Percentiles rank a stretch among this genome's conserved stretches.
Evolutionary conservation across 192 early-diverging fungal species (phyloP).

Genomic region (Podila horticola): DNA sequence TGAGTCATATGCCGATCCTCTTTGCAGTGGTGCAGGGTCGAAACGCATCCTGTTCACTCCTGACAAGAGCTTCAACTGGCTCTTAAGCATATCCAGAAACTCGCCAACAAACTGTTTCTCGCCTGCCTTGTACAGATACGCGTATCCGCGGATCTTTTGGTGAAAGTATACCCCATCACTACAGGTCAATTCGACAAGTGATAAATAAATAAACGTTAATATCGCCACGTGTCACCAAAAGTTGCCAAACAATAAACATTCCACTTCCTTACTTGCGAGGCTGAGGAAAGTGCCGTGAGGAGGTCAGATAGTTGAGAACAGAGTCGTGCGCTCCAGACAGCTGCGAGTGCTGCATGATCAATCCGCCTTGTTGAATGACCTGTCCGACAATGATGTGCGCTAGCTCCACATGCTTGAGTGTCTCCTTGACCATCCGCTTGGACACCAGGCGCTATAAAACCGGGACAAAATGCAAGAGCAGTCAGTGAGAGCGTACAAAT

Average conservation of each 20-base stretch:
- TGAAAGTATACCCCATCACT: conserved; percentile 27
- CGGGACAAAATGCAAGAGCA: background rate
- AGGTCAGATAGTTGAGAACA: conserved; percentile 29
- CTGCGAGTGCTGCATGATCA: conserved; percentile 19
- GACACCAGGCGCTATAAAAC: conserved; percentile 20
- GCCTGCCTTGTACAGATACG: conserved; percentile 25
- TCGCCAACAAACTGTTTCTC: conserved; percentile 32
- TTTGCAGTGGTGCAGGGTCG: background rate
- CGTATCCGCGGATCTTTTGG: conserved; percentile 36
- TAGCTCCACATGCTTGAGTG: conserved; percentile 10
- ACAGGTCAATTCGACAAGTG: background rate
- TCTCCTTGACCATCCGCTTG: conserved; percentile 15
- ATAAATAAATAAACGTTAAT: too few relatives aligned
- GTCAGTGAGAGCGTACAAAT: too few relatives aligned
- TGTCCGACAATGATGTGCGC: conserved; percentile 25
- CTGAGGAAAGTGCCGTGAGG: conserved; percentile 28
- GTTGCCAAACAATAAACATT: too few relatives aligned
- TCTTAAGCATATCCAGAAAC: conserved; percentile 13
- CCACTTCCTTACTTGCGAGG: conserved; percentile 15
- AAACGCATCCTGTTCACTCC: background rate
- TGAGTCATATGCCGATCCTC: background rate
- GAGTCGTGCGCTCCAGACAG: conserved; percentile 13
- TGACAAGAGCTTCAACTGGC: conserved; percentile 10
- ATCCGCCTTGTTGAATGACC: conserved; percentile 35
- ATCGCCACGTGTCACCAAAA: too few relatives aligned